Conservation (phyloP, 495 filamentous ascomycete genomes). For the Lophiotrema nucula region DNA sequence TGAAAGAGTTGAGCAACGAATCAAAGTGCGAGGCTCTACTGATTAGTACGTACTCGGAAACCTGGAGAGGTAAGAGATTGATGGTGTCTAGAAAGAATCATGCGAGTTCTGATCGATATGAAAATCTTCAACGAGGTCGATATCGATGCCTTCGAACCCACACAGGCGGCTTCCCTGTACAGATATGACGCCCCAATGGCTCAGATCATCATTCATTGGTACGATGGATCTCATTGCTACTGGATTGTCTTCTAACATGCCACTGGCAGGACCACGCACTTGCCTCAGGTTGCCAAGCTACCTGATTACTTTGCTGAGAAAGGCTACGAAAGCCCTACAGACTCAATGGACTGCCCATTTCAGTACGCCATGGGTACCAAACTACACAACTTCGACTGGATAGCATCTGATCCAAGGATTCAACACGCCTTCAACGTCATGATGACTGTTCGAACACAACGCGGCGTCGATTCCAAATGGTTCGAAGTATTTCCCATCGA, state of each 20-base stretch:
- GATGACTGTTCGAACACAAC: neutral
- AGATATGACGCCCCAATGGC: neutral
- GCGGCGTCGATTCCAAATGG: neutral
- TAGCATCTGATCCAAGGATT: neutral
- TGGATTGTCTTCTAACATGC: neutral
- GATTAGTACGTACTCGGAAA: neutral
- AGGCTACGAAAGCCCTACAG: constrained; percentile 2
- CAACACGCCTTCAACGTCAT: neutral
- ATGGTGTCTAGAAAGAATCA: neutral
- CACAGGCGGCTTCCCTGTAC: neutral
- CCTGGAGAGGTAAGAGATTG: neutral
- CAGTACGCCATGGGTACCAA: neutral
- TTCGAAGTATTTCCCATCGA: neutral
- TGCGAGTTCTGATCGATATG: neutral
- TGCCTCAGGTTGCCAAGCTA: neutral
- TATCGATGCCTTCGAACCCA: neutral
- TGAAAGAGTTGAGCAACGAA: neutral
- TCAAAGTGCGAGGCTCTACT: neutral
- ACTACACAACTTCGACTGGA: constrained; percentile 2
- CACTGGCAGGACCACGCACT: neutral
- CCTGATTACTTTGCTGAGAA: neutral
- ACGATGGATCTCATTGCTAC: neutral
- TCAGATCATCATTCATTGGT: neutral
- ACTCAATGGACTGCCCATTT: constrained; percentile 5
- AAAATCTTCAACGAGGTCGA: neutral